A percentile compares a stretch with the other conserved stretches of the same genome.
phyloP scores from a whole-genome alignment of 129 eudicot genomes.

The Chrysanthemum lavandulifolium region DNA sequence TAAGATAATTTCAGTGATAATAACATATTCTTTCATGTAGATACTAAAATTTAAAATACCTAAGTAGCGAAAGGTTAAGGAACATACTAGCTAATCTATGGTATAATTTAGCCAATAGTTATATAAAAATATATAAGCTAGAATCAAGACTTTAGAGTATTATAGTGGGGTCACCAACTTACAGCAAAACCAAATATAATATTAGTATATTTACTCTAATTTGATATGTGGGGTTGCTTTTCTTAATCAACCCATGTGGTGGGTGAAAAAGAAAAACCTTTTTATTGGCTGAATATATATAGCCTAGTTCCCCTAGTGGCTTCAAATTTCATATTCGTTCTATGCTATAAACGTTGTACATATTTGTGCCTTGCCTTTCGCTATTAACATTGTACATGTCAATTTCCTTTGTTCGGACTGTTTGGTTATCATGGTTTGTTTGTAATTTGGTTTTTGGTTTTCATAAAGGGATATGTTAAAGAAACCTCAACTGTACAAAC shows the following conservation, averaged over 20 bases:
- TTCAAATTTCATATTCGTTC: conserved; percentile 19
- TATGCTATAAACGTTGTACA: conserved; percentile 25
- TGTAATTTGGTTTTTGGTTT: too few species aligned
- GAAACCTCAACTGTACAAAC: too few species aligned
- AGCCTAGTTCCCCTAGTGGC: conserved; percentile 39
- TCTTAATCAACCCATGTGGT: conserved; percentile 51
- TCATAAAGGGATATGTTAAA: too few species aligned
- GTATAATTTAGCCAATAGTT: conserved; percentile 11
- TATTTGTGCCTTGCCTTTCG: conserved; percentile 5
- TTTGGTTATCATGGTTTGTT: too few species aligned
- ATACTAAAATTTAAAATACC: not conserved
- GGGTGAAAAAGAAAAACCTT: conserved; percentile 36
- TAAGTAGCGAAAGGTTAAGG: not conserved
- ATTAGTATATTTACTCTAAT: conserved; percentile 13
- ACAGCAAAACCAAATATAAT: conserved; percentile 25
- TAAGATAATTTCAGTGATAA: not conserved
- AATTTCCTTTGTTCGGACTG: too few species aligned
- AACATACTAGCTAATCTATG: conserved; percentile 10
- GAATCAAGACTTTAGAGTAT: conserved; percentile 28
- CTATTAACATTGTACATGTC: too few species aligned
- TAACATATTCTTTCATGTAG: not conserved
- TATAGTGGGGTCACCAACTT: conserved; percentile 29
- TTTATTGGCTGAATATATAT: conserved; percentile 33
- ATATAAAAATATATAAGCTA: not conserved
- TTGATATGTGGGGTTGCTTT: conserved; percentile 28